Percentiles rank a stretch among this genome's conserved stretches.
These are phyloP conservation scores for Filosporella fistucella DNA, from an alignment of 495 filamentous ascomycete species.

Conservation along the genomic window DNA sequence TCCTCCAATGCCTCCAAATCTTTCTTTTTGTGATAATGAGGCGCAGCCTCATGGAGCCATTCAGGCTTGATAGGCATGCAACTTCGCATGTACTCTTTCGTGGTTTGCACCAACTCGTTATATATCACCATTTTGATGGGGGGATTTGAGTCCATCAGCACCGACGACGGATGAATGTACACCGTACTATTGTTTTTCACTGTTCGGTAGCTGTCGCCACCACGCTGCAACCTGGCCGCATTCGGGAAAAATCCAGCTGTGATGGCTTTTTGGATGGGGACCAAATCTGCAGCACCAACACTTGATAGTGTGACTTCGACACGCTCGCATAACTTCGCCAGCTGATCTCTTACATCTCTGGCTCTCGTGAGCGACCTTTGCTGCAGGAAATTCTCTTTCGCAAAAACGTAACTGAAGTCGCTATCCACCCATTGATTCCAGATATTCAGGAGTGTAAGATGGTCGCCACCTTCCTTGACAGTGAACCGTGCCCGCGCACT, in stretches of 20 bases:
- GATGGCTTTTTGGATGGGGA: constrained; percentile 80
- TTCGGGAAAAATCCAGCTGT: constrained; percentile 95
- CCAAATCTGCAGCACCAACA: constrained; percentile 63
- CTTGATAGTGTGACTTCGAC: constrained; percentile 77
- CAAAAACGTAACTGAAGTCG: constrained; percentile 86
- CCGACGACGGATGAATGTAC: constrained; percentile 82
- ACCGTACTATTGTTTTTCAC: constrained; percentile 83
- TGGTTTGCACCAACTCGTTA: constrained; percentile 88
- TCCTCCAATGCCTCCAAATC: constrained; percentile 79
- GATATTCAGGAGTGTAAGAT: constrained; percentile 87
- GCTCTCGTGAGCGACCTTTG: constrained; percentile 81
- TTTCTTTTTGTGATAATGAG: constrained; percentile 93
- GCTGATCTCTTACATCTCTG: constrained; percentile 89
- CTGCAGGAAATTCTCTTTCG: constrained; percentile 90
- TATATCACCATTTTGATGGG: constrained; percentile 79
- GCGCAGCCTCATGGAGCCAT: constrained; percentile 89
- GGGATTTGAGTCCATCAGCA: constrained; percentile 76
- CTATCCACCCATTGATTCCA: constrained; percentile 96
- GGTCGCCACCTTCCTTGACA: constrained; percentile 87
- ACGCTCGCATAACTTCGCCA: constrained; percentile 90
- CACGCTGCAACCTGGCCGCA: constrained; percentile 77
- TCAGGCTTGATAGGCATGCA: constrained; percentile 79
- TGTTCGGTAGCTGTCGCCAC: constrained; percentile 88
- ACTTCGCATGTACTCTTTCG: constrained; percentile 90
- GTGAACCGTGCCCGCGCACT: constrained; percentile 91